Base-by-base conservation (phyloP, 2,329 filamentous ascomycete species). In the Pseudogymnoascus sp. region DNA sequence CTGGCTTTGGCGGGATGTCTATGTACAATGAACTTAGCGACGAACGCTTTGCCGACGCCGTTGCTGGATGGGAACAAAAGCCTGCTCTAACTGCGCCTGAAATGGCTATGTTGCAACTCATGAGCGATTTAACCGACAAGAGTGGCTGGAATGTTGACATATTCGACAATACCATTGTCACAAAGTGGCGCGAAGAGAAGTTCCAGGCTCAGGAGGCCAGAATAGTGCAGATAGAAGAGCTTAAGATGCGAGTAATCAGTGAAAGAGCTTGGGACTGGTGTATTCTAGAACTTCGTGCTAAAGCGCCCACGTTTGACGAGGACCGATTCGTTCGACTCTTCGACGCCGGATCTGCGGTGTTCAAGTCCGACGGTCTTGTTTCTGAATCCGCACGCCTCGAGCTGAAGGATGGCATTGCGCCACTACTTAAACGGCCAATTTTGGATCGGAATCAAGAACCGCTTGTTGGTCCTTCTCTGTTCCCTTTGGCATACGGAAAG, bases 401-500 rank as follows among this genome's bases (percentile, higher is more conserved):
- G 28, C 28, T 28, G 5, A 28, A 28, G 28, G 28, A 28, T 28
- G 28, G 28, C 28, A 28, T 28, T 28, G 28, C 5, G 28, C 28
- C 28, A 28, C 28, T 28, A 6, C 28, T 28, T 28, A 28, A 28
- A 28, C 28, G 28, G 28, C 4, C 28, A 28, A 28, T 28, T 28
- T 28, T 6, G 8, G 28, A 28, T 28, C 28, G 28, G 28, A 28
- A 28, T 28, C 28, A 28, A 28, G 28, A 86, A 70, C 80, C 88
- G 68, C 73, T 87, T 2, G 78, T 88, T 2, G 80, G 88, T 66
- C 84, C 85, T 0, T 87, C 83, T 0, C 74, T 87, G 4, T 88
- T 79, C 65, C 84, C 85, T 0, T 71, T 88, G 0, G 70, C 82
- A 2, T 84, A 82, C 66, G 82, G 81, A 0, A 72, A 72, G 12